These are phyloP conservation scores for Colletotrichum sp. DNA, from an alignment of 2,329 filamentous ascomycete genomes.

Conservation along the genomic window DNA sequence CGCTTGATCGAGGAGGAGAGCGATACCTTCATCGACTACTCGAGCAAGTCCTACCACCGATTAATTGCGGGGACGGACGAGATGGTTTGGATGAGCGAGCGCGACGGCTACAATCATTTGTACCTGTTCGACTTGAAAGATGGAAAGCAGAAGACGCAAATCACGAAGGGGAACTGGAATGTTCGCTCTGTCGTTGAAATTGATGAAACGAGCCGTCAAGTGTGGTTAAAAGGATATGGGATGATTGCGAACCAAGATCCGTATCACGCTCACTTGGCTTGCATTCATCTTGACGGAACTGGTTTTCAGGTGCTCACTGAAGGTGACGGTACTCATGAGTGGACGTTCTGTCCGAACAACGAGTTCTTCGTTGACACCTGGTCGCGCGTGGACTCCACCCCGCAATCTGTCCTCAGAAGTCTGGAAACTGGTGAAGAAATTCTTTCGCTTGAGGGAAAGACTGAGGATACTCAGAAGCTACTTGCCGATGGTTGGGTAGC, in stretches of 20 bases:
- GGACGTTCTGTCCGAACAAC: slow-evolving; percentile 24
- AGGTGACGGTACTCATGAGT: slow-evolving; percentile 31
- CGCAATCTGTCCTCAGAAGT: background rate
- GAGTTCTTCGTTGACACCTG: background rate
- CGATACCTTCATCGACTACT: slow-evolving; percentile 25
- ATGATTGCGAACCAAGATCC: slow-evolving; percentile 27
- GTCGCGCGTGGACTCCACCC: background rate
- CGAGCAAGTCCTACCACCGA: background rate
- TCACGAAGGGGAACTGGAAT: slow-evolving; percentile 31
- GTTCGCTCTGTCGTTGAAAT: background rate
- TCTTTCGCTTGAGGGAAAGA: background rate
- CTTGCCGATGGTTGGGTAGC: background rate
- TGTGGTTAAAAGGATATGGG: slow-evolving; percentile 21
- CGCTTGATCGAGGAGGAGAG: slow-evolving; percentile 28
- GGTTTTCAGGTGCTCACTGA: slow-evolving; percentile 27
- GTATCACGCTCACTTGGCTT: slow-evolving; percentile 28
- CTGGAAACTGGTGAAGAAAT: background rate
- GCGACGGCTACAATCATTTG: slow-evolving; percentile 32
- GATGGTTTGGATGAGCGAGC: slow-evolving; percentile 32
- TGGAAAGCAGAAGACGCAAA: slow-evolving; percentile 15
- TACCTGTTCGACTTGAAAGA: slow-evolving; percentile 27
- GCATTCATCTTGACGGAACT: slow-evolving; percentile 30
- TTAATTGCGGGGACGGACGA: slow-evolving; percentile 11
- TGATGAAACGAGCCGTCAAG: background rate
- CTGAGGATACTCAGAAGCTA: background rate